Evolutionary conservation across 257 asterid genomes (phyloP).

Genomic region (Plectranthus barbatus): DNA sequence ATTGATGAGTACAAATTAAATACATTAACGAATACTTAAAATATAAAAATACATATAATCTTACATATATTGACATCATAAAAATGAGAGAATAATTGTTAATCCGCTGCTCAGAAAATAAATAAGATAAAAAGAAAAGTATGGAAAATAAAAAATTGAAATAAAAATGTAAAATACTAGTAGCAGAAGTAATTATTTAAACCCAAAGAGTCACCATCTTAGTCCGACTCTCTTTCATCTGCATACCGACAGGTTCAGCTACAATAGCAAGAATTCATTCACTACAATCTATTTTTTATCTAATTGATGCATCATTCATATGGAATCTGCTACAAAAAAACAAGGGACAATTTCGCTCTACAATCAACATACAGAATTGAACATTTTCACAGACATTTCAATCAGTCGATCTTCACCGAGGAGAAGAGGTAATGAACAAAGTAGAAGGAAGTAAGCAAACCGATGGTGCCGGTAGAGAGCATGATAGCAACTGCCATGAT

Average conservation of each 20-base stretch:
- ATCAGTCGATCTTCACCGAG: conserved; percentile 82
- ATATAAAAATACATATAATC: no score
- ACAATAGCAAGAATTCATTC: background rate
- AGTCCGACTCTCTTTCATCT: background rate
- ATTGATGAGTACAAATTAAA: no score
- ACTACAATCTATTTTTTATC: background rate
- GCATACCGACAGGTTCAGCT: background rate
- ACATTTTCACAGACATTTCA: background rate
- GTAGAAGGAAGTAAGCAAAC: conserved; percentile 75
- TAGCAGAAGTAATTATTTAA: background rate
- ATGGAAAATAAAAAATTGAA: no score
- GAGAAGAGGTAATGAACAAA: conserved; percentile 82
- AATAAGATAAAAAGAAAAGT: no score
- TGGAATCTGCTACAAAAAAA: background rate
- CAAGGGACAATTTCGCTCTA: conserved; percentile 16
- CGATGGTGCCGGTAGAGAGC: conserved; percentile 78
- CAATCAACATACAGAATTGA: conserved; percentile 21
- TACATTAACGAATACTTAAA: no score
- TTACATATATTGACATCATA: no score
- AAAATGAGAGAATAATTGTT: no score
- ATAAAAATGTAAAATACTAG: background rate
- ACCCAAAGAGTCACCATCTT: background rate
- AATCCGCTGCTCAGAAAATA: no score
- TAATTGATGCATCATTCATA: no score
- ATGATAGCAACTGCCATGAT: conserved; percentile 72